Base-by-base conservation (phyloP, 2,329 filamentous ascomycete species). In the Sarocladium oryzae region DNA sequence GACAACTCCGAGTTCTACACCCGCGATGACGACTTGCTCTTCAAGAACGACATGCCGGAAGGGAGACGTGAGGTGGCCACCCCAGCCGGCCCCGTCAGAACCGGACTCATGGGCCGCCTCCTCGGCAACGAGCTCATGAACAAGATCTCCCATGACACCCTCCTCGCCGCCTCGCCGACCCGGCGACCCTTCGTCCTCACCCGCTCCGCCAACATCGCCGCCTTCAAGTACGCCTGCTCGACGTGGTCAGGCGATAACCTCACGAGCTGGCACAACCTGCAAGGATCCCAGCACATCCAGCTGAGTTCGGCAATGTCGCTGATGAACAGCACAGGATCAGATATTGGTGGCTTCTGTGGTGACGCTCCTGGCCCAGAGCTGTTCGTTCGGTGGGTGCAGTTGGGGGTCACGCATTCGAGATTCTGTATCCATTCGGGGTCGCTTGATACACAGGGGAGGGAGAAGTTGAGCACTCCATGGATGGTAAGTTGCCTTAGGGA, bases 1-100 rank as follows among this genome's bases (percentile, higher is more conserved):
- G 43, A 48, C 21, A 48, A 48, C 26, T 48, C 43, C n/a, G 43
- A 48, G 43, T 48, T 48, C 28, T 48, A 48, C 28, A 48, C 26
- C 10, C 43, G 43, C 9, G 43, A 48, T 33, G 43, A 48, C 16
- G 43, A 48, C n/a, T 26, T 48, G 20, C 43, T 48, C 43, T 48
- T 48, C 43, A 48, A 48, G 43, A 48, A 48, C 26, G 26, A 48
- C 28, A 48, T 48, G 43, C 43, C 43, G 16, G 21, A 15, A 4
- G 43, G 43, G 8, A 48, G 33, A 20, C 43, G 43, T 13, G 43
- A 48, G 16, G n/a, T n/a, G n/a, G 43, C 26, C 4, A 21, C 43
- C 3, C 32, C 33, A 4, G 26, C 32, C 6, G 43, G 43, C 18
- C 43, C 43, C 20, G 43, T 48, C 26, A 48, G 18, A 26, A 48